These are phyloP conservation scores for Paramecium sexaurelia DNA, from an alignment of 73 alveolate genomes.

Conservation along the genomic window DNA sequence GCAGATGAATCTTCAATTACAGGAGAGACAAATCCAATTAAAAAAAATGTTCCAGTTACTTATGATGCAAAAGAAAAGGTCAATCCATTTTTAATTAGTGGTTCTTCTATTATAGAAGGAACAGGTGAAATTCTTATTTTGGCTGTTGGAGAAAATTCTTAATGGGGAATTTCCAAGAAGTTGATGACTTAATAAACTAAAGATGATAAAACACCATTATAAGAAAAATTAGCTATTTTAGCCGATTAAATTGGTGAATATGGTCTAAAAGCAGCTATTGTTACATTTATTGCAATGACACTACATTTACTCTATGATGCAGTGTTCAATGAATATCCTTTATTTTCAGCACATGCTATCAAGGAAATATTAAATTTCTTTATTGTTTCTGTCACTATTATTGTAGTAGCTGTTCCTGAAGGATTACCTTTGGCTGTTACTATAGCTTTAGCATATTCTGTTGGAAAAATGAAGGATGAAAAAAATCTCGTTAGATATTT, in stretches of 20 bases:
- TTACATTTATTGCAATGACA: slow-evolving; percentile 84
- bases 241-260: slow-evolving; percentile 91
- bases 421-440: slow-evolving; percentile 98
- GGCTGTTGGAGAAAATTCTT: slow-evolving; percentile 93
- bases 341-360: slow-evolving; percentile 76
- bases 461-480: slow-evolving; percentile 93
- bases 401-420: slow-evolving; percentile 97
- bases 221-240: slow-evolving; percentile 86
- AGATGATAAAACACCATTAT: slow-evolving; percentile 92
- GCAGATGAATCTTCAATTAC: slow-evolving; percentile 95
- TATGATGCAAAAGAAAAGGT: slow-evolving; percentile 65
- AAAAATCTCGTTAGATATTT: slow-evolving; percentile 94
- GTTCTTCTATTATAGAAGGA: slow-evolving; percentile 90
- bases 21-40: slow-evolving; percentile 92
- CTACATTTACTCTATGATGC: slow-evolving; percentile 72
- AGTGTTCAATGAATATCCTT: slow-evolving; percentile 67
- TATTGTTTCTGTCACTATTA: slow-evolving; percentile 91
- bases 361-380: slow-evolving; percentile 82
- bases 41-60: slow-evolving; percentile 78
- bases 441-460: slow-evolving; percentile 92
- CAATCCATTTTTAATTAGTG: slow-evolving; percentile 89
- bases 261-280: slow-evolving; percentile 85
- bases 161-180: slow-evolving; percentile 82
- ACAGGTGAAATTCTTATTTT: slow-evolving; percentile 83
- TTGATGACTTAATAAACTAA: slow-evolving; percentile 72